Evolutionary conservation across 2,329 filamentous ascomycete genomes (phyloP).

Genomic region (Didymella sp.): DNA sequence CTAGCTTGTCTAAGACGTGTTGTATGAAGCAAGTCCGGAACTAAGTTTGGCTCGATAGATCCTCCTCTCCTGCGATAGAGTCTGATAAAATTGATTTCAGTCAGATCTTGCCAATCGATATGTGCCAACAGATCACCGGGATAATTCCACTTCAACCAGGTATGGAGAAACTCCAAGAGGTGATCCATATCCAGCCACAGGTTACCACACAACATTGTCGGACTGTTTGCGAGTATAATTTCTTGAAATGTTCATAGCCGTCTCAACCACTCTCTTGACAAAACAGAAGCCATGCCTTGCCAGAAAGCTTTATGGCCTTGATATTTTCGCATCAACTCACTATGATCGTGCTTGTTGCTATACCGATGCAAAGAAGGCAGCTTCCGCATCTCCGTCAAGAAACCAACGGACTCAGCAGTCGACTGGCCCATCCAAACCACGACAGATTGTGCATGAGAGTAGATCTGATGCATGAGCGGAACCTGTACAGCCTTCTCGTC

Average conservation of each 20-base stretch:
- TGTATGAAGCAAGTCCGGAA: not conserved
- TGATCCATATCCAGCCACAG: not conserved
- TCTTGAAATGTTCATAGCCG: slow-evolving; percentile 18
- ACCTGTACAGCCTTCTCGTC: slow-evolving; percentile 14
- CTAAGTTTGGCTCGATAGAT: not conserved
- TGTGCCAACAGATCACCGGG: not conserved
- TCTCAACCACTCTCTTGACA: slow-evolving; percentile 1
- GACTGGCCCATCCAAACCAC: slow-evolving; percentile 3
- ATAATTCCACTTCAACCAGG: too few species aligned
- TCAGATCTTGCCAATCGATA: not conserved
- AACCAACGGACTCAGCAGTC: not conserved
- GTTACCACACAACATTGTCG: not conserved
- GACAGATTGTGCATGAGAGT: not conserved
- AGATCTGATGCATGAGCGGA: slow-evolving; percentile 5
- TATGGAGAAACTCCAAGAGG: not conserved
- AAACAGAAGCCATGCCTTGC: not conserved
- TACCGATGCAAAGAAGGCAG: too few species aligned
- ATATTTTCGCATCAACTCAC: not conserved
- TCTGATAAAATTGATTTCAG: not conserved
- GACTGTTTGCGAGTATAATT: not conserved
- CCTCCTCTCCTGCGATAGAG: not conserved
- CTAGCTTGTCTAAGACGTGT: not conserved
- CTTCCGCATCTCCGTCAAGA: not conserved
- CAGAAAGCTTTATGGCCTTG: slow-evolving; percentile 6
- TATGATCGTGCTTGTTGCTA: too few species aligned